Evolutionary conservation across 306 rosid species (phyloP), one percentile per base, ranked within the genome.

Genomic region (Trifolium subterraneum): DNA sequence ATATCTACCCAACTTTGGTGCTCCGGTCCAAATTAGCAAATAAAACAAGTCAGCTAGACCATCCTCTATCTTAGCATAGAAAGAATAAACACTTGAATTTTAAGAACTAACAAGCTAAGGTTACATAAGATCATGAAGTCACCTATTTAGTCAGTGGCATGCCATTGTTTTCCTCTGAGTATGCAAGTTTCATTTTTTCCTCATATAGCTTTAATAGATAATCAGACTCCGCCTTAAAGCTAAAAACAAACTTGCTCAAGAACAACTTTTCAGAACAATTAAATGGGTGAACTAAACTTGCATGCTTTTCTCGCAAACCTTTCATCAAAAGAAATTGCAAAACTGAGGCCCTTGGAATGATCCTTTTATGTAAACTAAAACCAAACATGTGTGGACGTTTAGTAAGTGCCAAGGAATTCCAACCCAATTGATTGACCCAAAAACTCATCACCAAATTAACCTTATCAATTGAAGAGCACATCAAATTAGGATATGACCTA

Each of bases 321-420:
- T 75, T 52, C 3, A 74, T 74, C 18, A 70, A 11, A 69, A 86
- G 74, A 81, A 36, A 73, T 55, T 56, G 42, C 36, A 79, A 4
- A 36, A 81, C 86, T 0, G 47, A 74, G 75, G 77, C 72, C 80
- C 88, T 76, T 0, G 87, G 90, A 42, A 84, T 48, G 55, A 85
- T 29, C 62, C 86, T 82, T 70, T 63, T 76, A 42, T 81, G 78
- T 64, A 87, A 76, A 78, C 92, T 87, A 12, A 41, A 20, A 8
- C 12, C 8, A 11, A 87, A 5, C 20, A 81, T 2, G 3, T 0
- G 0, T 0, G 89, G 83, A 8, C 4, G 3, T 7, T 15, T 23
- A 5, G 33, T 38, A 35, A 86, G 65, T 9, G 44, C 3, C 10
- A 50, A 5, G 3, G 81, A 19, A 4, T 79, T 42, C 79, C 64